Percentiles rank a stretch among this genome's conserved stretches.
phyloP scores from a whole-genome alignment of 176 grass and related monocot species.

The Carex parvula region DNA sequence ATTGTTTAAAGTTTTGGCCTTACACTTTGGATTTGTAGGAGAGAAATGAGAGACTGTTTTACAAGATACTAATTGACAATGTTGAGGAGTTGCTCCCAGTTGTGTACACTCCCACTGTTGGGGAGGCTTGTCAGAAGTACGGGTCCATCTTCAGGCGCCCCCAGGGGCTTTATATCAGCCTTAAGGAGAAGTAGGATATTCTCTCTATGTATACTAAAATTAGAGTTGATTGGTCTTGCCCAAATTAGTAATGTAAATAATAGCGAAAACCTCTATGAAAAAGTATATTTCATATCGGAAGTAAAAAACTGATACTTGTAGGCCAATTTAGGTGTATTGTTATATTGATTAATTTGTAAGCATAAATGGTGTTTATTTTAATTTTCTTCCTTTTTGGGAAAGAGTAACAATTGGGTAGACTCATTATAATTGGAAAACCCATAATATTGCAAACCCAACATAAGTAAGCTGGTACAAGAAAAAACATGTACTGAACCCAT shows the following conservation, averaged over 20 bases:
- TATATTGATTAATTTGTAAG: background rate
- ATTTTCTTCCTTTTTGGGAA: background rate
- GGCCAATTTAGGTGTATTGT: background rate
- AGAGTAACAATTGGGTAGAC: background rate
- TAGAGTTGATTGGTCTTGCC: background rate
- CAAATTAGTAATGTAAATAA: background rate
- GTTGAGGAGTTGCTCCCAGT: constrained; percentile 92
- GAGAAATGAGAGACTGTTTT: constrained; percentile 91
- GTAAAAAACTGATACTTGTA: background rate
- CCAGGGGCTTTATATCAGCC: constrained; percentile 86
- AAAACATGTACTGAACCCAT: background rate
- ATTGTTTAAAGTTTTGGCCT: background rate
- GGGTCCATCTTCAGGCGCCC: constrained; percentile 74
- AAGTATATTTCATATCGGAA: background rate
- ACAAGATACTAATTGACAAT: constrained; percentile 86
- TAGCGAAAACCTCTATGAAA: background rate
- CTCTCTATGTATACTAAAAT: background rate
- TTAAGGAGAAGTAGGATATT: constrained; percentile 77
- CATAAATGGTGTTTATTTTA: background rate
- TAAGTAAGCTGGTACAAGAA: background rate
- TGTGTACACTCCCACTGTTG: constrained; percentile 94
- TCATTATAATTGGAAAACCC: background rate
- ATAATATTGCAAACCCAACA: background rate
- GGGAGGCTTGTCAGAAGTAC: constrained; percentile 97
- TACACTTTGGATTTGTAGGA: constrained; percentile 51